phyloP scores from a whole-genome alignment of 2,329 filamentous ascomycete genomes.

The Ceratocystis alfenasii region DNA sequence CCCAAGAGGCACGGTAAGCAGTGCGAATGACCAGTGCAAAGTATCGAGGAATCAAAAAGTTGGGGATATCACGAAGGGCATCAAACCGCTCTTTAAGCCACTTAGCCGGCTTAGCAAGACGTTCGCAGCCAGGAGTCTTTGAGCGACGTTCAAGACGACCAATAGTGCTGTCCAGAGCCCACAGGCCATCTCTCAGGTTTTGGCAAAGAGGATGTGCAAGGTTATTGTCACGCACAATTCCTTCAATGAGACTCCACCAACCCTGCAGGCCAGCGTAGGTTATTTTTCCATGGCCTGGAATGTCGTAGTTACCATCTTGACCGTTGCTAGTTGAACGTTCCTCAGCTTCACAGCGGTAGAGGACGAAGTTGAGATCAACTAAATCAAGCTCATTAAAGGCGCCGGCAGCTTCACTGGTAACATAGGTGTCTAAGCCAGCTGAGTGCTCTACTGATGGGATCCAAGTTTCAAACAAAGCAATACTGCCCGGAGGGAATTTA shows the following conservation, averaged over 20 bases:
- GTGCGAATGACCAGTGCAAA: slow-evolving; percentile 83
- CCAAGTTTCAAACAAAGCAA: slow-evolving; percentile 92
- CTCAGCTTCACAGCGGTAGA: slow-evolving; percentile 87
- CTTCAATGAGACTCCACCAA: slow-evolving; percentile 87
- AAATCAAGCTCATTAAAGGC: slow-evolving; percentile 67
- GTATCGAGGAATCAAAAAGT: slow-evolving; percentile 81
- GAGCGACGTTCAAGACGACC: slow-evolving; percentile 64
- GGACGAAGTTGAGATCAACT: slow-evolving; percentile 76
- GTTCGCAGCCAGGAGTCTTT: slow-evolving; percentile 47
- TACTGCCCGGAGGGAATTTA: slow-evolving; percentile 82
- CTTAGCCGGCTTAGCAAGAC: slow-evolving; percentile 51
- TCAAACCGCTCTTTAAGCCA: slow-evolving; percentile 83
- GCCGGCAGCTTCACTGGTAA: slow-evolving; percentile 66
- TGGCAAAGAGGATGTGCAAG: slow-evolving; percentile 88
- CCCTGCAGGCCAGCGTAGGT: slow-evolving; percentile 96
- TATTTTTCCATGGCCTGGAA: slow-evolving; percentile 71
- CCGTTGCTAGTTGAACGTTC: slow-evolving; percentile 67
- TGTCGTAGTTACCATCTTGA: slow-evolving; percentile 68
- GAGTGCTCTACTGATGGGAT: slow-evolving; percentile 79
- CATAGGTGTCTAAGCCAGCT: slow-evolving; percentile 70
- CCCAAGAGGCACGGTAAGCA: slow-evolving; percentile 72
- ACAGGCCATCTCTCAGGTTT: slow-evolving; percentile 80
- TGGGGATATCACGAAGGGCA: slow-evolving; percentile 72
- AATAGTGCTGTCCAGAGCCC: slow-evolving; percentile 81
- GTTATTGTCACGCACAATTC: slow-evolving; percentile 78